A percentile compares a stretch with the other conserved stretches of the same genome.
phyloP scores from a whole-genome alignment of 2,329 filamentous ascomycete species.

The Chaetomium globosum region DNA sequence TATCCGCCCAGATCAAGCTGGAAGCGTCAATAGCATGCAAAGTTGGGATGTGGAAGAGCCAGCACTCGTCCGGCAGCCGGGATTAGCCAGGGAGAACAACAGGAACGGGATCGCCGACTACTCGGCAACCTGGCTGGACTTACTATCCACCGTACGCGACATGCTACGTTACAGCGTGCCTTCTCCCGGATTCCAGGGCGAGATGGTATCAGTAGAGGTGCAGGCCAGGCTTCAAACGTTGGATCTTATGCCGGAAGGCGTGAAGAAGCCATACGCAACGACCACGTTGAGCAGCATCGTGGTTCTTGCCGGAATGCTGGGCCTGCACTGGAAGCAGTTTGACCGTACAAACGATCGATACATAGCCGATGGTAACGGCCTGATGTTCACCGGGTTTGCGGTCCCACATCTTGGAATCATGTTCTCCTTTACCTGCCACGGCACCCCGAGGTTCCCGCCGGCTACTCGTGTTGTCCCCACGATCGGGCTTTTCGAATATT shows the following conservation, averaged over 20 bases:
- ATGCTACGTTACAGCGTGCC: neutral
- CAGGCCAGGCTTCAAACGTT: neutral
- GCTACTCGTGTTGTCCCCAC: neutral
- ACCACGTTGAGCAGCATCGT: slow-evolving; percentile 55
- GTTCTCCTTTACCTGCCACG: neutral
- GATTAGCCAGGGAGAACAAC: neutral
- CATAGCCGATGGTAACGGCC: neutral
- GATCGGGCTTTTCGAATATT: neutral
- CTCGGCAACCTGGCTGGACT: neutral
- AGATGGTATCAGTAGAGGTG: neutral
- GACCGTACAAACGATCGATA: neutral
- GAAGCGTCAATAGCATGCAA: neutral
- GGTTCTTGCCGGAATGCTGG: slow-evolving; percentile 52
- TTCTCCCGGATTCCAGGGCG: neutral
- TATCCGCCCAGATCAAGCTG: neutral
- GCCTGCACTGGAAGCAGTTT: slow-evolving; percentile 35
- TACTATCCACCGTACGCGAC: neutral
- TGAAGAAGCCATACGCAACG: slow-evolving; percentile 51
- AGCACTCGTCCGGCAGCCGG: neutral
- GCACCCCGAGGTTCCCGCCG: neutral
- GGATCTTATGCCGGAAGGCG: slow-evolving; percentile 38
- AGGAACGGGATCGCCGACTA: neutral
- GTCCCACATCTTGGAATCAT: neutral
- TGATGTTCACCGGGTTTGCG: neutral
- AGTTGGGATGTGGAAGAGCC: neutral